These are phyloP conservation scores for Diaporthe vexans DNA, from an alignment of 2,329 filamentous ascomycete genomes.

Conservation along the genomic window DNA sequence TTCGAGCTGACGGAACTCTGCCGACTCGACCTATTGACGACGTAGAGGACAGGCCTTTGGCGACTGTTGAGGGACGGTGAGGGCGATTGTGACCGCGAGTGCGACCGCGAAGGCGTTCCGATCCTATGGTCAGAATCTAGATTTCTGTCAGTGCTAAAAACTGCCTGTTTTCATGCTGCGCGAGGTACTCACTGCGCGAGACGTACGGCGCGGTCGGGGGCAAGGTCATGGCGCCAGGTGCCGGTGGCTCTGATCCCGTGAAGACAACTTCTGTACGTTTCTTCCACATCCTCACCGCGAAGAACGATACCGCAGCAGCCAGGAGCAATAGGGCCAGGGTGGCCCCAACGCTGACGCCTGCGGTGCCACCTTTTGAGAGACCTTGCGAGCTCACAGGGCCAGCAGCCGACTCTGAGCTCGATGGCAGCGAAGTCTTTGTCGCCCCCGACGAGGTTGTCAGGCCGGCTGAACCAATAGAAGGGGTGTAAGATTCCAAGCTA, in stretches of 20 bases:
- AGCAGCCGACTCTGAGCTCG: not conserved
- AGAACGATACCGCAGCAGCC: conserved; percentile 30
- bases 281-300: conserved; percentile 6
- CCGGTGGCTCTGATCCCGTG: conserved; percentile 28
- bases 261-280: conserved; percentile 28
- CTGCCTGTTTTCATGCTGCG: not conserved
- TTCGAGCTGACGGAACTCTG: conserved; percentile 26
- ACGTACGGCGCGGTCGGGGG: not conserved
- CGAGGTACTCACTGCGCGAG: conserved; percentile 13
- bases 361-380: conserved; percentile 42
- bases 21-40: conserved; percentile 28
- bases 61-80: not conserved
- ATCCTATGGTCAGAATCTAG: conserved; percentile 1
- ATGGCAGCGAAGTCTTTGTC: not conserved
- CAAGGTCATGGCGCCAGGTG: not conserved
- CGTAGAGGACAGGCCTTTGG: conserved; percentile 6
- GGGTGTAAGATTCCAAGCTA: not conserved
- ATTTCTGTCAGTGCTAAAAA: not conserved
- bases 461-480: not conserved
- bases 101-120: not conserved
- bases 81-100: not conserved
- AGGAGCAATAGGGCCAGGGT: conserved; percentile 38
- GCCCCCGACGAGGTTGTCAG: conserved; percentile 6
- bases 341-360: conserved; percentile 42
- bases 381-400: not conserved